A percentile compares a stretch with the other conserved stretches of the same genome.
Conservation (phyloP, 768 basidiomycete genomes). For the Glaciozyma martinii region DNA sequence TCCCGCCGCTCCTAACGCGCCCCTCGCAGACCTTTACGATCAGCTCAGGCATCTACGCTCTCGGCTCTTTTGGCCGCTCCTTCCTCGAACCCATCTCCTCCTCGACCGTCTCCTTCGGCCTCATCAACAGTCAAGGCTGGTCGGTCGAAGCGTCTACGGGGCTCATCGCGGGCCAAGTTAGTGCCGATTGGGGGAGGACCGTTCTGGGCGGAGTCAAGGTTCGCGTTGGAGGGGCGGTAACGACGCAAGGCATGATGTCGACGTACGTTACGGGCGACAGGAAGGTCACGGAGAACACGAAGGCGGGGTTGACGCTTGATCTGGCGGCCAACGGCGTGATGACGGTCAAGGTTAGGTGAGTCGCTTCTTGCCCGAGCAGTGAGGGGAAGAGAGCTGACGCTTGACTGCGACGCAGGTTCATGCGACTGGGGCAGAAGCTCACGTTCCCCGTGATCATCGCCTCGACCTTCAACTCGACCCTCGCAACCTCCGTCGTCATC, state of each 20-base stretch:
- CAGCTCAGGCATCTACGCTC: constrained; percentile 37
- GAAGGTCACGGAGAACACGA: constrained; percentile 38
- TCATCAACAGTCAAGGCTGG: constrained; percentile 20
- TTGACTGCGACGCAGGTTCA: constrained; percentile 32
- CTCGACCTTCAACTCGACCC: constrained; percentile 36
- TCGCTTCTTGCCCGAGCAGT: background rate
- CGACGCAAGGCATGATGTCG: constrained; percentile 30
- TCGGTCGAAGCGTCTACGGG: constrained; percentile 17
- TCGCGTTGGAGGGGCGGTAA: constrained; percentile 35
- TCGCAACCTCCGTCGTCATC: constrained; percentile 37
- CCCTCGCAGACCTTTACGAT: constrained; percentile 22
- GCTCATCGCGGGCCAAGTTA: constrained; percentile 30
- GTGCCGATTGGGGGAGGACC: constrained; percentile 36
- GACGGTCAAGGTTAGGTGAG: constrained; percentile 30
- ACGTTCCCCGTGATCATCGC: constrained; percentile 36
- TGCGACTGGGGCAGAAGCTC: constrained; percentile 40
- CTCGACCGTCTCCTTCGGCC: constrained; percentile 29
- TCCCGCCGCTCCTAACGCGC: background rate
- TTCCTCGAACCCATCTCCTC: constrained; percentile 16
- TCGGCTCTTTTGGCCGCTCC: constrained; percentile 39
- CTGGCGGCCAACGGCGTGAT: constrained; percentile 14
- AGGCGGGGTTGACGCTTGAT: constrained; percentile 35
- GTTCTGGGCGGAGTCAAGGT: constrained; percentile 38
- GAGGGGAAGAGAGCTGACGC: background rate
- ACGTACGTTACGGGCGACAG: constrained; percentile 39